A percentile compares a stretch with the other conserved stretches of the same genome.
Evolutionary conservation across 768 basidiomycete genomes (phyloP).

Genomic region (Sporobolomyces pararoseus): DNA sequence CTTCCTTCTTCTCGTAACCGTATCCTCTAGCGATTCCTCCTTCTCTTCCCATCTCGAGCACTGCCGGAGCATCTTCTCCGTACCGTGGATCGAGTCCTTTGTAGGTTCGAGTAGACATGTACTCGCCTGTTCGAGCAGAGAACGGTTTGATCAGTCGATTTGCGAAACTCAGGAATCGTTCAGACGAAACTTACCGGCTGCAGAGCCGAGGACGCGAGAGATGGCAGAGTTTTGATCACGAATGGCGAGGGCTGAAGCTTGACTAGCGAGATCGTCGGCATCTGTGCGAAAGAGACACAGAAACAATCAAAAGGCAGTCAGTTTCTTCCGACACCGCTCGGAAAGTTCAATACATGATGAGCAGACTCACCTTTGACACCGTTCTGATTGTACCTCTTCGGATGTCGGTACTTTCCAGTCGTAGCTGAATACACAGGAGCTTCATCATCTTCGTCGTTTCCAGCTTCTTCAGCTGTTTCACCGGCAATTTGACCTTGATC

Average conservation of each 20-base stretch:
- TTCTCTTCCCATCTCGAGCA: conserved; percentile 75
- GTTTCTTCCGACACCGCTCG: too few relatives aligned
- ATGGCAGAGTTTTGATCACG: conserved; percentile 33
- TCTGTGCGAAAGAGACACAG: background rate
- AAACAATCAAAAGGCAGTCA: too few relatives aligned
- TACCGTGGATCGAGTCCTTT: conserved; percentile 72
- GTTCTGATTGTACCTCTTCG: conserved; percentile 60
- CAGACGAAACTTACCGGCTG: conserved; percentile 30
- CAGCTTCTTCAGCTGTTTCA: conserved; percentile 32
- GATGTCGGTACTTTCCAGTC: conserved; percentile 78
- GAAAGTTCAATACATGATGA: too few relatives aligned
- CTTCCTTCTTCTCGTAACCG: conserved; percentile 52
- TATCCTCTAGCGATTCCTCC: conserved; percentile 87
- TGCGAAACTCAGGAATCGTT: background rate
- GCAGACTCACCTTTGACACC: conserved; percentile 23
- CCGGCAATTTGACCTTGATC: conserved; percentile 55
- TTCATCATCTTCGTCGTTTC: conserved; percentile 59
- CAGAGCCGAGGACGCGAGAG: conserved; percentile 34
- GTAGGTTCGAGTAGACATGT: conserved; percentile 69
- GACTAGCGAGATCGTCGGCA: conserved; percentile 36
- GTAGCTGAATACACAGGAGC: conserved; percentile 77
- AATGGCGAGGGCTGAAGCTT: conserved; percentile 36
- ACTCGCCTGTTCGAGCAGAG: conserved; percentile 54
- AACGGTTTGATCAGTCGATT: background rate
- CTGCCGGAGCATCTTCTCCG: conserved; percentile 72